A percentile compares a stretch with the other conserved stretches of the same genome.
Evolutionary conservation across 2,329 filamentous ascomycete genomes (phyloP).

Genomic region (Madurella fahalii): DNA sequence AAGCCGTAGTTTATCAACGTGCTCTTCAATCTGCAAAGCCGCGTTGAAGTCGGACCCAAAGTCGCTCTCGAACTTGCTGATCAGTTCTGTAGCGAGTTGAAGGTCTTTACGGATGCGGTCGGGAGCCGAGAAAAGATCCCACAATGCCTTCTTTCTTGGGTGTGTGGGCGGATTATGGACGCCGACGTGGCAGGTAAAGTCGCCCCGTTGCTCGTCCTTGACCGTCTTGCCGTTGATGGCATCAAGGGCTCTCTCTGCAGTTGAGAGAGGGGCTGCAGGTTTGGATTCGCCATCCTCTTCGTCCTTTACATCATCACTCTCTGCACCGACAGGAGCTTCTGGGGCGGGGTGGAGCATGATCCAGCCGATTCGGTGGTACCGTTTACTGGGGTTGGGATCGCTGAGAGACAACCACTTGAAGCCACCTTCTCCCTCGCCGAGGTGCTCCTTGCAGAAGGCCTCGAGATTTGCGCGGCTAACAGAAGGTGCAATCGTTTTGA

Average conservation of each 20-base stretch:
- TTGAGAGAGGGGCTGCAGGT: conserved; percentile 49
- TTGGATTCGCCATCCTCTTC: conserved; percentile 53
- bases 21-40: conserved; percentile 75
- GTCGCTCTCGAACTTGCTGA: conserved; percentile 80
- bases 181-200: conserved; percentile 96
- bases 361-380: conserved; percentile 97
- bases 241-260: conserved; percentile 81
- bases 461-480: conserved; percentile 93
- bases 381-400: conserved; percentile 94
- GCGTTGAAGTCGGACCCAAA: conserved; percentile 75
- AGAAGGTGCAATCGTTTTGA: conserved; percentile 96
- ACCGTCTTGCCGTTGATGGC: conserved; percentile 98
- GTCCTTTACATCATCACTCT: conserved; percentile 70
- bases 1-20: conserved; percentile 73
- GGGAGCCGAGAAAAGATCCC: conserved; percentile 93
- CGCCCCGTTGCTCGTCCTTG: conserved; percentile 85
- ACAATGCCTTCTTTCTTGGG: conserved; percentile 89
- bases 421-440: conserved; percentile 84
- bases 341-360: conserved; percentile 85
- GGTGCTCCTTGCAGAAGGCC: conserved; percentile 87
- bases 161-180: conserved; percentile 85
- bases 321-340: conserved; percentile 60
- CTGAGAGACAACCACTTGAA: conserved; percentile 96
- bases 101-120: conserved; percentile 92
- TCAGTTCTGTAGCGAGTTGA: conserved; percentile 73